Percentiles rank a stretch among this genome's conserved stretches.
Conservation (phyloP, 192 early-diverging fungal species). For the Umbelopsis ramanniana region DNA sequence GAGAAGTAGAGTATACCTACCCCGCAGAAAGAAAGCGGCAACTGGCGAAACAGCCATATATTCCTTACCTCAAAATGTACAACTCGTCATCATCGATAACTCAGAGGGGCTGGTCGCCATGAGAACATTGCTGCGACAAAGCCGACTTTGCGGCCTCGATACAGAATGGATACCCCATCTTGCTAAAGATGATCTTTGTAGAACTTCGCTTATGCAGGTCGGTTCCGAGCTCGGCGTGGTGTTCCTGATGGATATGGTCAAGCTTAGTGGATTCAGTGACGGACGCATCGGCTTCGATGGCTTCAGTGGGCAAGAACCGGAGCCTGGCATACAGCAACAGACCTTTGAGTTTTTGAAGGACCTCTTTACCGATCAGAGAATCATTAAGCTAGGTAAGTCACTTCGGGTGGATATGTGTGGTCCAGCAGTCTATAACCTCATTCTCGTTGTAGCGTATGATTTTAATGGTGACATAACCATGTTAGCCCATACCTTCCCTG, state of each 20-base stretch:
- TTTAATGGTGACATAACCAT: constrained; percentile 37
- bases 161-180: constrained; percentile 41
- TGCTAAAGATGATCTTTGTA: constrained; percentile 19
- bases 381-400: constrained; percentile 34
- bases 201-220: constrained; percentile 41
- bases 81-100: constrained; percentile 31
- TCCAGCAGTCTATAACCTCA: background rate
- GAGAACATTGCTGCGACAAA: constrained; percentile 5
- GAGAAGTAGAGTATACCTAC: constrained; percentile 21
- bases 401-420: background rate
- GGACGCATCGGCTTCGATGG: constrained; percentile 1
- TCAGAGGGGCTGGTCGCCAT: constrained; percentile 17
- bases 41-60: background rate
- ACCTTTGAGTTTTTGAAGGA: constrained; percentile 4
- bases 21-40: constrained; percentile 8
- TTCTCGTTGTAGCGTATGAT: constrained; percentile 33
- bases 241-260: constrained; percentile 34
- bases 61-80: constrained; percentile 8
- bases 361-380: background rate
- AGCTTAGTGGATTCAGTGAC: constrained; percentile 1
- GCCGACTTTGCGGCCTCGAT: constrained; percentile 30
- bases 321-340: background rate
- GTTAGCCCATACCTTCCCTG: constrained; percentile 27
- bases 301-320: background rate
- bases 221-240: constrained; percentile 23